Percentiles rank a stretch among this genome's conserved stretches.
Conservation (phyloP, 2,329 filamentous ascomycete genomes). For the Ophiostoma tasmaniense region DNA sequence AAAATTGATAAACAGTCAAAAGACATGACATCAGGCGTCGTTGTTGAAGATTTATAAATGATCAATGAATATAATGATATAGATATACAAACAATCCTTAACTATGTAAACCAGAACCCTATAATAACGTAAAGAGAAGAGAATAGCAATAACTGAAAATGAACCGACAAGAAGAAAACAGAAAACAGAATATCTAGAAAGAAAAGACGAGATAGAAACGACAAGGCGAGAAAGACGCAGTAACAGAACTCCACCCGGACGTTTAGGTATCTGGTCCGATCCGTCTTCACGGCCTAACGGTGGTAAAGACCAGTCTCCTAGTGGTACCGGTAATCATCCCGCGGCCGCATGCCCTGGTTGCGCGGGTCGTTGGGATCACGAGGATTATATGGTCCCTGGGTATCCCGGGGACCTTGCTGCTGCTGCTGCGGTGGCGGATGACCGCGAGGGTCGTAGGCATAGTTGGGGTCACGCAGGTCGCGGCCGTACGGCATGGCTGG, state of each 20-base stretch:
- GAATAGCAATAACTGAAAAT: background rate
- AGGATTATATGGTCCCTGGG: conserved; percentile 12
- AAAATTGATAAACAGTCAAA: background rate
- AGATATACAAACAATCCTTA: conserved; percentile 3
- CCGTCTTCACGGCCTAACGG: too few species aligned
- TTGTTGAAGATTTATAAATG: background rate
- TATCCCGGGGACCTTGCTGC: background rate
- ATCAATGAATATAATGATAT: background rate
- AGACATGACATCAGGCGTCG: background rate
- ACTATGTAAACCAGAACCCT: conserved; percentile 1
- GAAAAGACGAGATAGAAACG: background rate
- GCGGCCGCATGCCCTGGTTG: conserved; percentile 21
- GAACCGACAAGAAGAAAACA: too few species aligned
- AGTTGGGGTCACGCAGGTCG: conserved; percentile 22
- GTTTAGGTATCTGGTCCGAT: too few species aligned
- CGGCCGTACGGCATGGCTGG: conserved; percentile 12
- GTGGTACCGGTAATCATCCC: conserved; percentile 23
- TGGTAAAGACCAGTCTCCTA: background rate
- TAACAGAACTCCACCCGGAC: background rate
- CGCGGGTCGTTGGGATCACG: conserved; percentile 17
- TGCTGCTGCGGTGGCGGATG: conserved; percentile 18
- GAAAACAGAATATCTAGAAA: too few species aligned
- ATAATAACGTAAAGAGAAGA: background rate
- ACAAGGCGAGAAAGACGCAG: background rate
- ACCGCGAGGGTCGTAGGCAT: conserved; percentile 26